Evolutionary conservation across 1,284 basidiomycete genomes (phyloP), one percentile per base, ranked within the genome.

Genomic region (Cutaneotrichosporon sp.): DNA sequence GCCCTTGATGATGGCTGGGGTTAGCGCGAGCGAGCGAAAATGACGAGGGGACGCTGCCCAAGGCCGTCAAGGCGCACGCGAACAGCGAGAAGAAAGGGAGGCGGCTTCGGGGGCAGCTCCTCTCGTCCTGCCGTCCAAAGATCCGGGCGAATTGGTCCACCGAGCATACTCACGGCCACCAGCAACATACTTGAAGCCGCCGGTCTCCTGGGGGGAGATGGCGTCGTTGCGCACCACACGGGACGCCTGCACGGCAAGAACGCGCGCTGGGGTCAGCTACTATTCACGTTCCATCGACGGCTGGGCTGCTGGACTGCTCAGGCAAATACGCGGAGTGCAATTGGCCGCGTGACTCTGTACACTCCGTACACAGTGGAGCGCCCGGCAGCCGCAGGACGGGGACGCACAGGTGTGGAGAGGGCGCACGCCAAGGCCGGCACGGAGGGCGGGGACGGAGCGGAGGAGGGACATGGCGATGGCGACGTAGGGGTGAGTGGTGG

Each of bases 1-100:
- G 53, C 94, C 94, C 75, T 85, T 84, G 79, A 89, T 83, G 74
- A 97, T 84, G 56, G 91, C 91, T 93, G 33, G 41, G n/a, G 46
- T 58, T 14, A 52, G 57, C 33, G n/a, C 4, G 33, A 7, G 16
- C 37, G 5, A 37, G 20, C 12, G 8, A n/a, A n/a, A n/a, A n/a
- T n/a, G 6, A 39, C 14, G 17, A 38, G 9, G 25, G n/a, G 17
- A 0, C 20, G n/a, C n/a, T n/a, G n/a, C n/a, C n/a, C n/a, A n/a
- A n/a, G n/a, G n/a, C n/a, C n/a, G n/a, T n/a, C n/a, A n/a, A n/a
- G n/a, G n/a, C n/a, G n/a, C n/a, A n/a, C n/a, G n/a, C n/a, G n/a
- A n/a, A n/a, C n/a, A n/a, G n/a, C n/a, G n/a, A n/a, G n/a, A n/a
- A n/a, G n/a, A n/a, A n/a, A n/a, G n/a, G n/a, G n/a, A n/a, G n/a